Evolutionary conservation across 805 yeast species (phyloP), one percentile per base, ranked within the genome.

Genomic region (Candida quercuum): DNA sequence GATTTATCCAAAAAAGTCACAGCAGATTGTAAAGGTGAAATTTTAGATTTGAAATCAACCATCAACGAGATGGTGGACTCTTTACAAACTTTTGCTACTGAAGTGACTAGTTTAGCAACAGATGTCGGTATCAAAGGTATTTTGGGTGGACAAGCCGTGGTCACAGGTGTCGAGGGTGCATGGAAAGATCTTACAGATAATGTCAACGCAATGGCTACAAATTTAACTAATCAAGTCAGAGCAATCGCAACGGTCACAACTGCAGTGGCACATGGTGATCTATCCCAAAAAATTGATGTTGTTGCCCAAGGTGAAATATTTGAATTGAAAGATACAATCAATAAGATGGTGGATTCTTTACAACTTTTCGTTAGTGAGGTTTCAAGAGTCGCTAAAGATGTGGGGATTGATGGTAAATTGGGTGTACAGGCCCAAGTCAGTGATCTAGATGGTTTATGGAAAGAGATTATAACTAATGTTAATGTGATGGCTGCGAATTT

Each of bases 81-180:
- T 31, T 73, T 86, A 52, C 93, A 86, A 56, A 80, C 86, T 35
- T 86, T 86, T 59, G 95, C 95, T 11, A 74, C 81, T 20, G 96
- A 86, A 59, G 96, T 86, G 36, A 83, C 95, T 1, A 74, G 86
- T 50, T 93, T 86, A 35, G 96, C 96, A 13, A 79, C 87, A 41
- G 95, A 86, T 68, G 95, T 86, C 50, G 96, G 96, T 67, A 85
- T 86, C 35, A 89, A 86, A 52, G 96, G 96, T 66, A 86, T 85
- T 53, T 72, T 86, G 35, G 96, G 96, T 49, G 93, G 86, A 31
- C 94, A 86, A 57, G 95, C 95, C 8, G 91, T 86, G 52, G 95
- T 86, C 17, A 77, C 79, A 40, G 95, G 86, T 57, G 95, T 86
- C 19, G 94, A 86, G 60, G 96, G 96, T 13, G 68, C 86, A 43